Base-by-base conservation (phyloP, 1,284 basidiomycete genomes). In the Naganishia sp. region DNA sequence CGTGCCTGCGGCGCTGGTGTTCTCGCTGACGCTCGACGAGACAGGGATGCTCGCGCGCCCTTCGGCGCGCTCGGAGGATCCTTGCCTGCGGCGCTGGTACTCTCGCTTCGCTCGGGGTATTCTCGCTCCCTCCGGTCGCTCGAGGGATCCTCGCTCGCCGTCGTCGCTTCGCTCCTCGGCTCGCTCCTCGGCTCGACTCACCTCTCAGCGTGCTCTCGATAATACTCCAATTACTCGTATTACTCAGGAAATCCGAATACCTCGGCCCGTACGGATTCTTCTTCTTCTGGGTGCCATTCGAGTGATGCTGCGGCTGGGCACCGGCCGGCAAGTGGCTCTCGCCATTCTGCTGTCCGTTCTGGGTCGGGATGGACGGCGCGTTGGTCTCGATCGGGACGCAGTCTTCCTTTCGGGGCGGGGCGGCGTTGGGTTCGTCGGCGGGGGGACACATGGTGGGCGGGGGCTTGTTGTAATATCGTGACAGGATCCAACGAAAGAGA, bases 141-240 rank as follows among this genome's bases (percentile, higher is more conserved):
- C 13, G 13, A 3, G 46, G 46, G 10, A 23, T 18, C 5, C 21
- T 43, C 44, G 21, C 21, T 21, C 21, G 21, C 21, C 21, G 21
- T 21, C 21, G 21, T 21, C 21, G 21, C 21, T 21, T 21, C 21
- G 21, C 21, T 21, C 21, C 21, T 21, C 21, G 21, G 0, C 21
- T 21, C 55, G 36, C 36, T 39, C 36, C 36, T 39, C 36, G 36
- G 36, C 28, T 18, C 42, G 15, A 78, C 84, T 69, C 67, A 92
- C 92, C 92, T 85, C 95, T 84, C 66, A 98, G 85, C 10, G 94
- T 98, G 74, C 90, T 92, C 83, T 98, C 94, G 78, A 98, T 98
- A 82, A 98, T 97, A 82, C 88, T 90, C 83, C 94, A 95, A 82
- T 94, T 94, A 64, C 86, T 89, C 71, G 94, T 84, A 79, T 95